Evolutionary conservation across 129 eudicot genomes (phyloP), one percentile per base, ranked within the genome.

Genomic region (Saposhnikovia divaricata): DNA sequence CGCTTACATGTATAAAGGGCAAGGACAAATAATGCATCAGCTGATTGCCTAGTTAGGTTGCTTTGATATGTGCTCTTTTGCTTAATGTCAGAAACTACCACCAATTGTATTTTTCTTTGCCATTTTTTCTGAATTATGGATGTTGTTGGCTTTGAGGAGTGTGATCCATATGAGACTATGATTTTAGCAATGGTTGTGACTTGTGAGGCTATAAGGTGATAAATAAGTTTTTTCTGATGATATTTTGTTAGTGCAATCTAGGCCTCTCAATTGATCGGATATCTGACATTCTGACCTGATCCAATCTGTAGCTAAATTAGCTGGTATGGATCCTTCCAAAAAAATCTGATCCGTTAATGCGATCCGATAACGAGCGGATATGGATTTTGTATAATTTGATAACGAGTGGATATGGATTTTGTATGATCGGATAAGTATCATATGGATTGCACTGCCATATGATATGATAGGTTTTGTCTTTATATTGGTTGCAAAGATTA

Each of bases 1-100:
- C 72, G 76, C 76, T 55, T 73, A 46, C 25, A 74, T 38, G 76
- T 61, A 83, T 83, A 79, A 79, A 72, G 76, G 43, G 82, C 45
- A 45, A 27, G 77, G 40, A 46, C 39, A 11, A 25, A 74, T 45
- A 45, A 3, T 74, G 77, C 59, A 25, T 23, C 72, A 34, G 69
- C 59, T 34, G 12, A 63, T 75, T 57, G 19, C 37, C 28, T 31
- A 31, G 34, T 44, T n/a, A n/a, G 78, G 83, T 72, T 71, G 59
- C 77, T 43, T 73, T 72, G 73, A 61, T 25, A 75, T 81, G 4
- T 31, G 34, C 38, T 75, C 72, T 53, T 46, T 63, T 75, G 70
- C 37, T 43, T 81, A 25, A 59, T 59, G n/a, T 81, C 38, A 42
- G 16, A 46, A 45, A 61, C 25, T 78, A 4, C 72, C 74, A 14